phyloP scores from a whole-genome alignment of 768 basidiomycete species.

The Pholiota microspora region DNA sequence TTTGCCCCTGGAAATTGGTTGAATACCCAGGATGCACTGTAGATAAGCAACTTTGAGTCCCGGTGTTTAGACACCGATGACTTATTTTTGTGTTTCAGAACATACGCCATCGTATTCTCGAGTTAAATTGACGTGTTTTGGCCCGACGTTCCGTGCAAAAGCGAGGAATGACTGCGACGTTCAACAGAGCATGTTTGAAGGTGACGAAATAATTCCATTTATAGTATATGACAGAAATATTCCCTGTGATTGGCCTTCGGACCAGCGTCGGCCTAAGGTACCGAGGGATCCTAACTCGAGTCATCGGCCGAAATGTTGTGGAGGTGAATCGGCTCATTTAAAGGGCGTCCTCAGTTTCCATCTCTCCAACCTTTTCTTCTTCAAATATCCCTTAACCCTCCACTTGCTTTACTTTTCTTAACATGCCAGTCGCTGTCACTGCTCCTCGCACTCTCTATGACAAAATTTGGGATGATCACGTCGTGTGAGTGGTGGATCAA shows the following conservation, averaged over 20 bases:
- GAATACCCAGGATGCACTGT: no score
- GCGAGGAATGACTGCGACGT: no score
- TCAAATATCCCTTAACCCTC: slow-evolving; percentile 1
- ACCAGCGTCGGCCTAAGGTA: slow-evolving; percentile 11
- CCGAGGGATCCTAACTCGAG: slow-evolving; percentile 5
- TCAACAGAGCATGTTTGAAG: no score
- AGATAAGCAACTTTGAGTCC: no score
- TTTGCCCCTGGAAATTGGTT: no score
- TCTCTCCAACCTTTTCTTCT: slow-evolving; percentile 2
- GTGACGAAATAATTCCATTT: neutral
- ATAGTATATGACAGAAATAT: slow-evolving; percentile 10
- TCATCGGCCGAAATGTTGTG: slow-evolving; percentile 22
- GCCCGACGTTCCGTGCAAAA: no score
- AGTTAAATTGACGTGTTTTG: no score
- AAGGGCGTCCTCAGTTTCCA: slow-evolving; percentile 10
- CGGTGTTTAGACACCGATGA: no score
- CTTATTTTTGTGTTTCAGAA: no score
- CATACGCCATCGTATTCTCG: no score
- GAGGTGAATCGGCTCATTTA: slow-evolving; percentile 18
- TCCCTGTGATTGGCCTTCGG: slow-evolving; percentile 15
- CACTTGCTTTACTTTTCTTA: slow-evolving; percentile 3
- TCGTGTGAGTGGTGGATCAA: slow-evolving; percentile 58
- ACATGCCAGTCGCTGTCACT: slow-evolving; percentile 39
- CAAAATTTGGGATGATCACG: slow-evolving; percentile 97
- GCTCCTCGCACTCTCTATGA: slow-evolving; percentile 91